These are phyloP conservation scores for Suhomyces terraborum DNA, from an alignment of 1,139 yeast species.

Conservation along the genomic window DNA sequence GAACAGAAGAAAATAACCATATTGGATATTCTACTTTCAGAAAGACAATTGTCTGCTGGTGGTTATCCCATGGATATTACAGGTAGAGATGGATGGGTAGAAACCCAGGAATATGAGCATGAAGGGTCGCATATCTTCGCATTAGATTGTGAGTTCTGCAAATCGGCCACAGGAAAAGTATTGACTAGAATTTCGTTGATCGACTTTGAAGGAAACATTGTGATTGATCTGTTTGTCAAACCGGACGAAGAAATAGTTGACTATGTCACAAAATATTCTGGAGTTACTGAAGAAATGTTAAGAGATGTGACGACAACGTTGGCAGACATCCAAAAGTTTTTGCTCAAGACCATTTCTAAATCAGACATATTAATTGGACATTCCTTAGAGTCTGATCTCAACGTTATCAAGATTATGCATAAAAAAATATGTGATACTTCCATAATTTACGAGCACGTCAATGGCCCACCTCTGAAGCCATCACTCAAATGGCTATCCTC, in stretches of 20 bases:
- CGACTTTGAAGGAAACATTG: constrained; percentile 57
- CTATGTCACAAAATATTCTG: constrained; percentile 81
- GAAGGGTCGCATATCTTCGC: constrained; percentile 69
- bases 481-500: constrained; percentile 69
- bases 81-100: constrained; percentile 50
- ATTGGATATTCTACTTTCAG: constrained; percentile 53
- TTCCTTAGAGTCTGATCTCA: constrained; percentile 68
- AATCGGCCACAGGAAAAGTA: constrained; percentile 59
- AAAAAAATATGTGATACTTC: constrained; percentile 71
- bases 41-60: constrained; percentile 47
- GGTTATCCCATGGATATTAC: constrained; percentile 60
- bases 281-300: constrained; percentile 74
- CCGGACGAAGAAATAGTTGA: constrained; percentile 75
- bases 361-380: constrained; percentile 70
- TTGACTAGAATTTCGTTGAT: constrained; percentile 78
- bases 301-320: constrained; percentile 63
- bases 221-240: constrained; percentile 74
- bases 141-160: constrained; percentile 92
- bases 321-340: constrained; percentile 62
- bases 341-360: constrained; percentile 48
- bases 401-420: constrained; percentile 60
- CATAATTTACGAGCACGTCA: constrained; percentile 64
- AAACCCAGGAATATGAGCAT: constrained; percentile 54
- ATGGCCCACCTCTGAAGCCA: constrained; percentile 81
- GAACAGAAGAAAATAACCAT: constrained; percentile 49